Base-by-base conservation (phyloP, 83 land plant species). In the Diphasiastrum complanatum region DNA sequence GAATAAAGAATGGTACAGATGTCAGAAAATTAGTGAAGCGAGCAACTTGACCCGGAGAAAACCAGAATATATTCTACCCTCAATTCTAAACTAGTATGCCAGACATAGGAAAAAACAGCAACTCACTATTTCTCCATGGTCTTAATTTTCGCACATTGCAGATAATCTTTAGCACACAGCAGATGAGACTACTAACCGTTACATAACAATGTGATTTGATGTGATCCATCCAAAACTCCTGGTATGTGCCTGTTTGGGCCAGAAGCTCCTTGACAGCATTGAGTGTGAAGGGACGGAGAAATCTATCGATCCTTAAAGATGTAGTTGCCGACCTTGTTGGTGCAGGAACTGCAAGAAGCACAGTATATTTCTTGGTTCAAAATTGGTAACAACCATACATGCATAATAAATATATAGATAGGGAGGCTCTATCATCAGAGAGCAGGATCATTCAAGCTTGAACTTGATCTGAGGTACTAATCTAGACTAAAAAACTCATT, bases 181-280 rank as follows among this genome's bases (percentile, higher is more conserved):
- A 22, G 33, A 54, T 8, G 6, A 14, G 14, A 14, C n/a, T 25
- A n/a, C 58, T 6, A 25, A 93, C 99, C 74, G 89, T 80, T 33
- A 93, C 92, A 80, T 81, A 93, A 75, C 99, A 89, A 64, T 93
- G 99, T 16, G 96, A 89, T 59, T 93, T 93, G 52, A 93, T 93
- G 43, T 89, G 86, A 55, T 93, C 99, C 99, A 93, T 93, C 99
- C 99, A 93, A 72, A 93, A 83, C 58, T 66, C 78, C 24, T 64
- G 45, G 14, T 83, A 75, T 36, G 37, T 61, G 18, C 99, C 99
- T 50, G 89, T 90, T 63, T 82, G 76, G 1, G 79, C 89, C 18
- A 93, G 77, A 50, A 93, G 78, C 35, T 89, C 92, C 56, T 84
- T 90, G 33, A 89, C 86, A 23, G 99, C 96, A 66, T 89, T 93